These are phyloP conservation scores for Venturia carpophila DNA, from an alignment of 2,329 filamentous ascomycete species.

Conservation along the genomic window DNA sequence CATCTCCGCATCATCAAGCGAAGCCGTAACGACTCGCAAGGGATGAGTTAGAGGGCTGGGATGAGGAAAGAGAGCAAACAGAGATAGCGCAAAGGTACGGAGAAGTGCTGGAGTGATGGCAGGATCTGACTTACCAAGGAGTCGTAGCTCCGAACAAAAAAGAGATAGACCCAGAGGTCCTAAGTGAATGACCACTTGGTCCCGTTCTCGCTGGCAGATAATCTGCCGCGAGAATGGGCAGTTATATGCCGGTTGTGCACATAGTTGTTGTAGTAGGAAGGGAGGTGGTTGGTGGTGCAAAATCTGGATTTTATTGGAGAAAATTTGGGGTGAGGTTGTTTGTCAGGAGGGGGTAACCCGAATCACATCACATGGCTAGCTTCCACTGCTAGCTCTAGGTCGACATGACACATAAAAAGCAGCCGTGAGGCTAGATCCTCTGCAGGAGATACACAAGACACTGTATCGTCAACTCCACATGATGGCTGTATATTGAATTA, in stretches of 20 bases:
- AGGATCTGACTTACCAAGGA: not conserved
- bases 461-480: not conserved
- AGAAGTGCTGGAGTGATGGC: not conserved
- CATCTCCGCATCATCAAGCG: not conserved
- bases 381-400: not conserved
- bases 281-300: not conserved
- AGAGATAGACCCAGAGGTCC: not conserved
- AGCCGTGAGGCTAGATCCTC: not conserved
- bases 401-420: not conserved
- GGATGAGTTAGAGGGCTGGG: not conserved
- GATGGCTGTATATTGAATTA: not conserved
- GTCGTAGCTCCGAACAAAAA: not conserved
- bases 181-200: not conserved
- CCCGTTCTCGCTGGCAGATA: not conserved
- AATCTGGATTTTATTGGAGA: not conserved
- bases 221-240: not conserved
- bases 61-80: not conserved
- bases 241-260: not conserved
- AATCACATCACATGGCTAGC: constrained; percentile 8
- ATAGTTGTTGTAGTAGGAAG: not conserved
- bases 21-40: not conserved
- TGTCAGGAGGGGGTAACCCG: not conserved
- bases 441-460: not conserved
- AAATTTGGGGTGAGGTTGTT: not conserved
- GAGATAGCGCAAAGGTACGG: not conserved